A percentile compares a stretch with the other conserved stretches of the same genome.
Evolutionary conservation across 1,284 basidiomycete species (phyloP).

Genomic region (Naganishia cerealis): DNA sequence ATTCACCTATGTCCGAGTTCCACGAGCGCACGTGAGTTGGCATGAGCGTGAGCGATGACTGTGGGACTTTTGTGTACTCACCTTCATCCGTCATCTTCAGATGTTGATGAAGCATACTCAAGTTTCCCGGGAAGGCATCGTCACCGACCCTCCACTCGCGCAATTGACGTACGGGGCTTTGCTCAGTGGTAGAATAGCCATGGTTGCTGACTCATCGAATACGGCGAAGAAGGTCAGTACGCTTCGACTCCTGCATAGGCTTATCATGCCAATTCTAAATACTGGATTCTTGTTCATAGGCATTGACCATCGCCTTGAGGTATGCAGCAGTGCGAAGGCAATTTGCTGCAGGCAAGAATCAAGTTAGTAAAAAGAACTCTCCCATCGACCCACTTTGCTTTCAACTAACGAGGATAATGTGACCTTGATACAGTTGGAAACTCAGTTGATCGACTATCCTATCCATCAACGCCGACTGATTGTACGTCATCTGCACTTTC

Average conservation of each 20-base stretch:
- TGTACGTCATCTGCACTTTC: constrained; percentile 36
- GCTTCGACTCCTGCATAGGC: background rate
- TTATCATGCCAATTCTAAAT: background rate
- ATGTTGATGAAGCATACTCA: constrained; percentile 66
- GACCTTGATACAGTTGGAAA: constrained; percentile 50
- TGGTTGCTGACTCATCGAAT: constrained; percentile 60
- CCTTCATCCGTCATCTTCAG: constrained; percentile 33
- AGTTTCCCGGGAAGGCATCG: constrained; percentile 55
- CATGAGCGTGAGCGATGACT: background rate
- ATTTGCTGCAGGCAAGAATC: constrained; percentile 57
- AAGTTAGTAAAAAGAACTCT: constrained; percentile 37
- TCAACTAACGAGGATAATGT: background rate
- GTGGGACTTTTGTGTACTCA: background rate
- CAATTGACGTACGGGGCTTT: constrained; percentile 63
- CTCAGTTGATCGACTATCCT: constrained; percentile 62
- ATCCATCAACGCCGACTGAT: constrained; percentile 63
- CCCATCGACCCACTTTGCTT: background rate
- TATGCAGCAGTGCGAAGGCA: constrained; percentile 61
- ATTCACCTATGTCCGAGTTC: constrained; percentile 62
- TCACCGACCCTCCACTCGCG: constrained; percentile 57
- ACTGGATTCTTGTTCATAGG: constrained; percentile 40
- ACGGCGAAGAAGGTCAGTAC: constrained; percentile 56
- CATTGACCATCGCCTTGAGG: constrained; percentile 60
- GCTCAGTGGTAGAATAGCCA: constrained; percentile 59
- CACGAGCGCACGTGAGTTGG: constrained; percentile 51